These are phyloP conservation scores for Anisodus tanguticus DNA, from an alignment of 257 asterid species.

Conservation along the genomic window DNA sequence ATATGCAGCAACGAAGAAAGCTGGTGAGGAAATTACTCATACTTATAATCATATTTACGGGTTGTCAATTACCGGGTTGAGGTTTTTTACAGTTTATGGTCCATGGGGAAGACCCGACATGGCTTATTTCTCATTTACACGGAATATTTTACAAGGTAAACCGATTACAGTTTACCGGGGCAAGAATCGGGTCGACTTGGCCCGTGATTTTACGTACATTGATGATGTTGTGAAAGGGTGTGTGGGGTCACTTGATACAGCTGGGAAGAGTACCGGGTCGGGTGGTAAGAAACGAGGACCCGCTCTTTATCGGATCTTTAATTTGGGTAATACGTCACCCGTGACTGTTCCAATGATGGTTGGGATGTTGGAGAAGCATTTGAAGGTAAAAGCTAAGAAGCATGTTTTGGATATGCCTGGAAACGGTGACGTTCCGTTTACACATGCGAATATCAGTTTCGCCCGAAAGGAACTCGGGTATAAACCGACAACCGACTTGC, in stretches of 20 bases:
- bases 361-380: constrained; percentile 36
- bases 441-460: constrained; percentile 42
- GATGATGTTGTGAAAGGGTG: constrained; percentile 40
- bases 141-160: constrained; percentile 35
- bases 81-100: constrained; percentile 37
- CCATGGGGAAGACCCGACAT: constrained; percentile 44
- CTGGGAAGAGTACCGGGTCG: constrained; percentile 40
- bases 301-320: constrained; percentile 35
- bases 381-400: constrained; percentile 39
- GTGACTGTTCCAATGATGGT: constrained; percentile 43
- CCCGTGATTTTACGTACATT: constrained; percentile 37
- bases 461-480: constrained; percentile 40
- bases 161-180: constrained; percentile 35
- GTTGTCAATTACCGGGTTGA: constrained; percentile 35
- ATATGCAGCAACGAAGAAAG: constrained; percentile 36
- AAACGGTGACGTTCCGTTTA: constrained; percentile 42
- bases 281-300: constrained; percentile 38
- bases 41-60: constrained; percentile 39
- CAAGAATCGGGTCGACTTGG: constrained; percentile 33
- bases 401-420: constrained; percentile 37
- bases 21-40: constrained; percentile 39
- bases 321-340: constrained; percentile 36
- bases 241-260: constrained; percentile 33
- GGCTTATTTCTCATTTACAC: constrained; percentile 35
- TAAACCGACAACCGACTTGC: constrained; percentile 40